Conservation (phyloP, 371 early-diverging fungal species). For the Mucor irregularis region DNA sequence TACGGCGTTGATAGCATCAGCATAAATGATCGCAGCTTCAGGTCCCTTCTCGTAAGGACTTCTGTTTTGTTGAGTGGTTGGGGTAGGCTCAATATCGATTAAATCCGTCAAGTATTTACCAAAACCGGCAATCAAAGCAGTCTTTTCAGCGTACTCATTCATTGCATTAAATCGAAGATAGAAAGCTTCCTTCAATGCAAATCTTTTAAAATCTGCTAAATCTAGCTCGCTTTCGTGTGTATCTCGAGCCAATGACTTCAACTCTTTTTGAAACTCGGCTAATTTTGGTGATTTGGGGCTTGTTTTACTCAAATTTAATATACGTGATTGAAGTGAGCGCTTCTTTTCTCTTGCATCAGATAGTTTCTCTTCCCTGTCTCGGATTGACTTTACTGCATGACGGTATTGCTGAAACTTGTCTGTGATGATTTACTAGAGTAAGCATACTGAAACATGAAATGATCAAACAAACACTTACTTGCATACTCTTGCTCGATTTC, state of each 20-base stretch:
- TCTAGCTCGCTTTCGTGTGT: constrained; percentile 46
- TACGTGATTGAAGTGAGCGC: constrained; percentile 38
- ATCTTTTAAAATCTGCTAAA: constrained; percentile 50
- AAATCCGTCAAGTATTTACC: constrained; percentile 50
- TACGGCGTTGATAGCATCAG: constrained; percentile 43
- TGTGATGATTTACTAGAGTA: background rate
- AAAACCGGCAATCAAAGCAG: constrained; percentile 48
- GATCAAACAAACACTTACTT: constrained; percentile 13
- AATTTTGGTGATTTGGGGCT: constrained; percentile 38
- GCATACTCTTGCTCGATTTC: constrained; percentile 43
- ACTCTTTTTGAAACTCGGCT: constrained; percentile 36
- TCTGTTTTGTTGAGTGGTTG: constrained; percentile 23
- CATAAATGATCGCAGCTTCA: constrained; percentile 38
- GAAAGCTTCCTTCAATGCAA: constrained; percentile 51
- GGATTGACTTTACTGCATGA: constrained; percentile 47
- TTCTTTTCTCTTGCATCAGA: constrained; percentile 48
- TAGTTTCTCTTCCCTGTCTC: constrained; percentile 44
- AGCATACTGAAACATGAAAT: background rate
- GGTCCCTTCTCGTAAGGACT: constrained; percentile 36
- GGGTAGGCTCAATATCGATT: constrained; percentile 43
- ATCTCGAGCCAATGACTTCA: constrained; percentile 40
- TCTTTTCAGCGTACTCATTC: constrained; percentile 47
- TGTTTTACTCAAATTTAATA: constrained; percentile 29
- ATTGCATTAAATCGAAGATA: constrained; percentile 53
- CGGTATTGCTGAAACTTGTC: constrained; percentile 47